Conservation (phyloP, 805 yeast genomes). For the Pichia californica region DNA sequence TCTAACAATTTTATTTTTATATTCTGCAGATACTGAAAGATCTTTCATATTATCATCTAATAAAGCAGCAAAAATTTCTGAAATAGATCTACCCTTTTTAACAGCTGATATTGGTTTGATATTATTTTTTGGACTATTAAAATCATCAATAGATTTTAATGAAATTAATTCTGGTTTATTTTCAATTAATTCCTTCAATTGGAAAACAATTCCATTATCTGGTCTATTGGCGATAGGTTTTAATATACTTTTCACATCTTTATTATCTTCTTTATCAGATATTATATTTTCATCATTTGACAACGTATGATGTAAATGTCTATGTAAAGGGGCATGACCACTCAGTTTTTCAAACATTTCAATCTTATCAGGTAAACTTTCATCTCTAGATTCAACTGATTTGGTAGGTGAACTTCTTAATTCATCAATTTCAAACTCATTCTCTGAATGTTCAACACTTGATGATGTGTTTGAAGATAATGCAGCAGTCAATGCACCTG, state of each 20-base stretch:
- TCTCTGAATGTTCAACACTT: conserved; percentile 4
- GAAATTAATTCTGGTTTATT: conserved; percentile 9
- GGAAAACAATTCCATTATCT: conserved; percentile 5
- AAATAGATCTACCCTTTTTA: conserved; percentile 14
- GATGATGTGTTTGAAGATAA: conserved; percentile 10
- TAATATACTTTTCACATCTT: conserved; percentile 4
- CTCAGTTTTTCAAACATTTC: conserved; percentile 27
- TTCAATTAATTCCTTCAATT: conserved; percentile 12
- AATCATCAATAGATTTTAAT: background rate
- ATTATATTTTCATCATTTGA: background rate
- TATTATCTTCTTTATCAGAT: background rate
- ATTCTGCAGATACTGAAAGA: conserved; percentile 24
- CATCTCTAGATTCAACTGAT: background rate
- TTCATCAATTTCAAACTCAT: conserved; percentile 1
- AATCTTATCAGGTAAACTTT: conserved; percentile 21
- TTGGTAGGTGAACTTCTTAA: background rate
- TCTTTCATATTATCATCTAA: conserved; percentile 24
- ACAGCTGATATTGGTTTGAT: background rate
- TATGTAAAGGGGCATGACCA: conserved; percentile 15
- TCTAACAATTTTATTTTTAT: conserved; percentile 19
- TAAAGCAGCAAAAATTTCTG: conserved; percentile 23
- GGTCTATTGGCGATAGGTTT: conserved; percentile 11
- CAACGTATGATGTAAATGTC: conserved; percentile 2
- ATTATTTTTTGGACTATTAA: background rate
- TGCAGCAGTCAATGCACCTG: conserved; percentile 12